phyloP scores from a whole-genome alignment of 148 eudicot species.

The Cornus controversa region DNA sequence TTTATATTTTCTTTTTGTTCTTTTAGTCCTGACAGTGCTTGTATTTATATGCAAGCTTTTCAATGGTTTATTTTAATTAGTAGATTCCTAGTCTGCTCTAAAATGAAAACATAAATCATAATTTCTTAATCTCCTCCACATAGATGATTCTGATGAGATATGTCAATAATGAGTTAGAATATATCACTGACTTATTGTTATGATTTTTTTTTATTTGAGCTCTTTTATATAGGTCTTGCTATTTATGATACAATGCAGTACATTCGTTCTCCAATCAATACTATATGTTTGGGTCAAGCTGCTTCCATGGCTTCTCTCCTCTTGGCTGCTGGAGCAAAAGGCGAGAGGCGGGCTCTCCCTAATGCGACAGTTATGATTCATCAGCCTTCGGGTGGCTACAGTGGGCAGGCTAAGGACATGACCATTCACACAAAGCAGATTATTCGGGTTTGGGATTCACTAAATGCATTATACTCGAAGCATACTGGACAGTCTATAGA shows the following conservation, averaged over 20 bases:
- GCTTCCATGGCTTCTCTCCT: slow-evolving; percentile 97
- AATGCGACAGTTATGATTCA: slow-evolving; percentile 92
- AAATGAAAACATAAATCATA: background rate
- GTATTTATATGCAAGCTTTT: background rate
- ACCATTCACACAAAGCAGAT: slow-evolving; percentile 93
- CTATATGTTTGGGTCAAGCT: slow-evolving; percentile 94
- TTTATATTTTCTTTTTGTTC: background rate
- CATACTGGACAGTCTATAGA: slow-evolving; percentile 87
- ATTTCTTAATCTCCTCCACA: background rate
- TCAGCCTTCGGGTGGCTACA: slow-evolving; percentile 97
- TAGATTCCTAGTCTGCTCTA: background rate
- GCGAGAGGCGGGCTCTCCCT: slow-evolving; percentile 87
- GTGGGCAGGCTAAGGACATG: slow-evolving; percentile 95
- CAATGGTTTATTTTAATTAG: background rate
- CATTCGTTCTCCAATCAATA: slow-evolving; percentile 86
- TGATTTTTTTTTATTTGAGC: background rate
- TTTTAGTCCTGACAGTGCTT: background rate
- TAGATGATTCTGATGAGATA: background rate
- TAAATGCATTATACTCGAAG: slow-evolving; percentile 75
- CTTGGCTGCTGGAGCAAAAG: slow-evolving; percentile 88
- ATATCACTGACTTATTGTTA: background rate
- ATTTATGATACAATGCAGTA: slow-evolving; percentile 99
- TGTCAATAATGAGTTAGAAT: background rate
- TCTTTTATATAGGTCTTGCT: slow-evolving; percentile 71
- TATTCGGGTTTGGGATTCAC: slow-evolving; percentile 84